Evolutionary conservation across 2,329 filamentous ascomycete genomes (phyloP).

Genomic region (Cytospora piceae): DNA sequence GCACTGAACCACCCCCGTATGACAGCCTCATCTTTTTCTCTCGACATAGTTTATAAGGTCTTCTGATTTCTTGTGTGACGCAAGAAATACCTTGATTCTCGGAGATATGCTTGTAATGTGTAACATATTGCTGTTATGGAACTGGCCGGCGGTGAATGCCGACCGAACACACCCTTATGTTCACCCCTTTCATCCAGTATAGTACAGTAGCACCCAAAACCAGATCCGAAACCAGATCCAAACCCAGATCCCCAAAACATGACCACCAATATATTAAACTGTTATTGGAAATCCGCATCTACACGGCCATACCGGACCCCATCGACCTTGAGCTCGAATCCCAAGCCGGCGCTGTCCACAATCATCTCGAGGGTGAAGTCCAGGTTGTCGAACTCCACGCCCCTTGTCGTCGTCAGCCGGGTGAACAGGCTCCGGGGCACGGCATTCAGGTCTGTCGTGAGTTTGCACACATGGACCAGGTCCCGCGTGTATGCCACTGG

Average conservation of each 20-base stretch:
- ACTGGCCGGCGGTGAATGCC: not conserved
- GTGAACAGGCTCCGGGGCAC: slow-evolving; percentile 77
- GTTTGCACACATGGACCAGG: slow-evolving; percentile 74
- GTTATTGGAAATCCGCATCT: slow-evolving; percentile 74
- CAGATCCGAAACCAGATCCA: not conserved
- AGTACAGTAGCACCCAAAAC: not conserved
- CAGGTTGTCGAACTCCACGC: slow-evolving; percentile 80
- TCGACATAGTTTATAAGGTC: not conserved
- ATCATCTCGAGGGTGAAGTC: slow-evolving; percentile 85
- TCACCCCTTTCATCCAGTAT: not conserved
- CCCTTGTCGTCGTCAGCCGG: slow-evolving; percentile 74
- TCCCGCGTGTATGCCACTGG: slow-evolving; percentile 63
- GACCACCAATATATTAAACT: not conserved
- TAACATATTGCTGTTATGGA: not conserved
- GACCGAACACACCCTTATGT: not conserved
- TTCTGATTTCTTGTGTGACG: slow-evolving; percentile 11
- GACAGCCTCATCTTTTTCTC: slow-evolving; percentile 10
- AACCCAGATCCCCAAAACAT: too few relatives aligned
- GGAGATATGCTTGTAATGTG: not conserved
- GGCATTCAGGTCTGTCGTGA: slow-evolving; percentile 78
- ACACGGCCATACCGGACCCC: slow-evolving; percentile 77
- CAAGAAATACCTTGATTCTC: not conserved
- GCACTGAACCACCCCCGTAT: not conserved
- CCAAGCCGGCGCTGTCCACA: slow-evolving; percentile 74
- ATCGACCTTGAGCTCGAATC: slow-evolving; percentile 80